Evolutionary conservation across 2,329 filamentous ascomycete genomes (phyloP).

Genomic region (Daldinia eschscholtzii): DNA sequence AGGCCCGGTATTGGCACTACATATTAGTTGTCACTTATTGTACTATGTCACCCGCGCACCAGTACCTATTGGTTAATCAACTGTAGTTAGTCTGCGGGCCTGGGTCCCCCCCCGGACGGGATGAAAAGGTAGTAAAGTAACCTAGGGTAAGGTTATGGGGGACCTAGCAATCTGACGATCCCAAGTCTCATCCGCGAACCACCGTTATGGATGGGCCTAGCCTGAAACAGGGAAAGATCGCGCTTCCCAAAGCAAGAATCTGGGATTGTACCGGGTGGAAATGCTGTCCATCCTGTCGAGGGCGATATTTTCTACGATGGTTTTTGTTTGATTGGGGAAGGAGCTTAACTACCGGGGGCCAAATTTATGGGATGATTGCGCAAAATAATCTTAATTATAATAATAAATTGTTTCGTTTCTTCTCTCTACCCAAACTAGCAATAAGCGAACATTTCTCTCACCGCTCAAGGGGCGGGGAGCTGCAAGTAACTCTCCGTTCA

Average conservation of each 20-base stretch:
- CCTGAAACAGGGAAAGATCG: slow-evolving; percentile 3
- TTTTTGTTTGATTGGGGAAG: neutral
- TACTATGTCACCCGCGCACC: neutral
- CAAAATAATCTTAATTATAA: neutral
- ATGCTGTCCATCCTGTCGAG: neutral
- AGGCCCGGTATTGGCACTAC: neutral
- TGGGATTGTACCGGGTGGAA: neutral
- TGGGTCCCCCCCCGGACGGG: slow-evolving; percentile 2
- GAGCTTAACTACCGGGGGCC: neutral
- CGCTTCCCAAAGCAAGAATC: neutral
- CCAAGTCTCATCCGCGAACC: slow-evolving; percentile 12
- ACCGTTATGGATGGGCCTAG: neutral
- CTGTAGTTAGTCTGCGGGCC: neutral
- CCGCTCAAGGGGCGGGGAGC: slow-evolving; percentile 6
- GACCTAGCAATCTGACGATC: slow-evolving; percentile 10
- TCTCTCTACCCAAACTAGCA: neutral
- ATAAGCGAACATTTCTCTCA: slow-evolving; percentile 1
- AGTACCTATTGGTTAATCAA: neutral
- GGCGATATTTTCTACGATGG: neutral
- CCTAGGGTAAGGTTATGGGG: neutral
- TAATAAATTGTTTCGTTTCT: neutral
- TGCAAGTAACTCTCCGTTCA: neutral
- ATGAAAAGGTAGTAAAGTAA: neutral
- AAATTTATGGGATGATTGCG: slow-evolving; percentile 4
- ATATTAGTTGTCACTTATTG: too few species aligned